phyloP scores from a whole-genome alignment of 768 basidiomycete species.

The Suillus tomentosus region DNA sequence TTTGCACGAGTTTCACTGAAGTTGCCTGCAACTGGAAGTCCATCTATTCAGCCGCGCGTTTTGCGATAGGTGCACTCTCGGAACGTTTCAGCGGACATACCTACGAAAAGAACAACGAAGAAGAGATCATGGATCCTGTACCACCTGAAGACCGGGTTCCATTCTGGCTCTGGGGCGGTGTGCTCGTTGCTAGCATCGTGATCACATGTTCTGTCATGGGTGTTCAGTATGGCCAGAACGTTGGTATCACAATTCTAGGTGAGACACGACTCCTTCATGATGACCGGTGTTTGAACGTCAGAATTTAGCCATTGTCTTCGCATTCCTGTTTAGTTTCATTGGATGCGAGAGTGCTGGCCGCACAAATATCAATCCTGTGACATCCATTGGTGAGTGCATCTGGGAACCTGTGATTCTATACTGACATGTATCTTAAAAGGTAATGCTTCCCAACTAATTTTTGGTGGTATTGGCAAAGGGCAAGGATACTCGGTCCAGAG shows the following conservation, averaged over 20 bases:
- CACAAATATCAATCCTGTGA: slow-evolving; percentile 65
- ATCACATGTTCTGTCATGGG: slow-evolving; percentile 55
- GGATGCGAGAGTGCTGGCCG: slow-evolving; percentile 61
- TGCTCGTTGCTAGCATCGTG: slow-evolving; percentile 49
- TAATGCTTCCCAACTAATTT: slow-evolving; percentile 60
- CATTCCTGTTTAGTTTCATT: slow-evolving; percentile 69
- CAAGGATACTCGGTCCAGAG: slow-evolving; percentile 25
- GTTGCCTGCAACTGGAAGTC: slow-evolving; percentile 29
- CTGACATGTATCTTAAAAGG: slow-evolving; percentile 21
- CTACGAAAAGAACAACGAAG: slow-evolving; percentile 20
- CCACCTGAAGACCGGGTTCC: slow-evolving; percentile 59
- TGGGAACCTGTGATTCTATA: neutral
- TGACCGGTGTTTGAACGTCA: neutral
- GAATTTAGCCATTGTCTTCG: slow-evolving; percentile 47
- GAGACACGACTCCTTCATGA: neutral
- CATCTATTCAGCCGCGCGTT: slow-evolving; percentile 15
- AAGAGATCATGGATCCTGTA: slow-evolving; percentile 53
- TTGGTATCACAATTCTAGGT: slow-evolving; percentile 34
- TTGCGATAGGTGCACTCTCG: slow-evolving; percentile 10
- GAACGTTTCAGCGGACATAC: slow-evolving; percentile 12
- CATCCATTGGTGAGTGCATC: slow-evolving; percentile 45
- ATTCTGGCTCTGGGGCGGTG: slow-evolving; percentile 52
- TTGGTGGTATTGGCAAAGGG: slow-evolving; percentile 61
- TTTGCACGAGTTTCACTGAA: slow-evolving; percentile 45
- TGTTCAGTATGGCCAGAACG: slow-evolving; percentile 56